Evolutionary conservation across 768 basidiomycete genomes (phyloP), one percentile per base, ranked within the genome.

Genomic region (Terana coerulea): DNA sequence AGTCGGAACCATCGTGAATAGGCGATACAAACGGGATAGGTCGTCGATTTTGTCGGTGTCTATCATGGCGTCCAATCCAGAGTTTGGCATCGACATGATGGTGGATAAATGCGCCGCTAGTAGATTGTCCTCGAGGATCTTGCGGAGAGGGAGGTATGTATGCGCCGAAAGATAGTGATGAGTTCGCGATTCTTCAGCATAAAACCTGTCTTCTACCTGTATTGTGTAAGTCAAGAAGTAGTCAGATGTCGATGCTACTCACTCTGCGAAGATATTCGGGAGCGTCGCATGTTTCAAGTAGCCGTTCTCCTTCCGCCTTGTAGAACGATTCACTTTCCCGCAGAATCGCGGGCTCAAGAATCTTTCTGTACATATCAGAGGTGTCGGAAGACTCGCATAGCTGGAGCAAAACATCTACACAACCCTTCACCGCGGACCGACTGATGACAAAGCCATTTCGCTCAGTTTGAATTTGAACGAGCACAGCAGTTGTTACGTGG

Each of bases 381-480:
- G 54, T 76, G 17, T 71, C 72, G 19, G 69, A 68, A 15, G 75
- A 75, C 28, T 77, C 75, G 9, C 75, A 70, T 25, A 98, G 77
- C 51, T 84, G 78, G 33, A 88, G 70, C 40, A 97, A 78, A 39
- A 98, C 84, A 35, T 93, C 90, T 19, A 95, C 84, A 56, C 88
- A 92, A 58, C 87, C 88, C 62, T 91, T 88, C 46, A 98, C 83
- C 2, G 90, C 84, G 1, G 92, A 91, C n/a, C 89, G 86, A 61
- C 91, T 91, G 62, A 98, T 92, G 40, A 80, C 80, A 62, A 88
- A 89, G 22, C 94, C 94, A 56, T 95, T 88, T 14, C 97, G 86
- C 61, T 99, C 97, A 47, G 91, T 82, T 54, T 83, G 88, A 49
- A 99, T 84, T 69, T 95, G 89, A 26, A 79, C 79, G 42, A 98